Conservation (phyloP, 1,284 basidiomycete genomes). For the Irpex lacteus region DNA sequence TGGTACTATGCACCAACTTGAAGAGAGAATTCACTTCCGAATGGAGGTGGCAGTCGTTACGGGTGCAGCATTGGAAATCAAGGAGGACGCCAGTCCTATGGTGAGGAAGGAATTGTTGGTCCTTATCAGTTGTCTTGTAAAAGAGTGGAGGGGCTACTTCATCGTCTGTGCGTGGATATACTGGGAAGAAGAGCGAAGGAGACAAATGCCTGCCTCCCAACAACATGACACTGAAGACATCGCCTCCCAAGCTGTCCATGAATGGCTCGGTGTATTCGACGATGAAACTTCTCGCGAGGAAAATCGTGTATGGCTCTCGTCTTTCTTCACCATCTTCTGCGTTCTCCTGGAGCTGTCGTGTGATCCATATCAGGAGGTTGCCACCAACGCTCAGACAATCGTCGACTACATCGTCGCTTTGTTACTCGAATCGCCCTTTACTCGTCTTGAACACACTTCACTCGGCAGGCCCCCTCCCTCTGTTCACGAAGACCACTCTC, state of each 20-base stretch:
- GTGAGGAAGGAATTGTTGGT: constrained; percentile 94
- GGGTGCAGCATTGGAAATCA: constrained; percentile 74
- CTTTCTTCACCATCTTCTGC: constrained; percentile 92
- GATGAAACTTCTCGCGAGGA: constrained; percentile 72
- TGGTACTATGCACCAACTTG: constrained; percentile 80
- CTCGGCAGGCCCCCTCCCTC: constrained; percentile 51
- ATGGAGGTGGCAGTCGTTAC: constrained; percentile 82
- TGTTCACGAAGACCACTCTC: constrained; percentile 23
- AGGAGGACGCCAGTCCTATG: constrained; percentile 95
- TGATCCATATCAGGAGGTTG: constrained; percentile 93
- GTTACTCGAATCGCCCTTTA: constrained; percentile 86
- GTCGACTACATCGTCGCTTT: constrained; percentile 92
- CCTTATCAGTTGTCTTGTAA: constrained; percentile 89
- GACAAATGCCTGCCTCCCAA: constrained; percentile 33
- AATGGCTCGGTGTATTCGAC: constrained; percentile 72
- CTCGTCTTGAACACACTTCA: constrained; percentile 64
- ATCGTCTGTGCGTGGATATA: constrained; percentile 95
- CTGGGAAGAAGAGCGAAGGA: constrained; percentile 81
- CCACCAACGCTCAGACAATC: constrained; percentile 86
- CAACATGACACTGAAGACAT: constrained; percentile 62
- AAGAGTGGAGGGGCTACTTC: constrained; percentile 96
- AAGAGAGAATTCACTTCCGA: constrained; percentile 75
- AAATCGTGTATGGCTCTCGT: constrained; percentile 81
- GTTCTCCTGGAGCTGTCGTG: constrained; percentile 88
- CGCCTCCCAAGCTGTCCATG: constrained; percentile 65